Evolutionary conservation across 2,329 filamentous ascomycete species (phyloP).

Genomic region (Aureobasidium musti): DNA sequence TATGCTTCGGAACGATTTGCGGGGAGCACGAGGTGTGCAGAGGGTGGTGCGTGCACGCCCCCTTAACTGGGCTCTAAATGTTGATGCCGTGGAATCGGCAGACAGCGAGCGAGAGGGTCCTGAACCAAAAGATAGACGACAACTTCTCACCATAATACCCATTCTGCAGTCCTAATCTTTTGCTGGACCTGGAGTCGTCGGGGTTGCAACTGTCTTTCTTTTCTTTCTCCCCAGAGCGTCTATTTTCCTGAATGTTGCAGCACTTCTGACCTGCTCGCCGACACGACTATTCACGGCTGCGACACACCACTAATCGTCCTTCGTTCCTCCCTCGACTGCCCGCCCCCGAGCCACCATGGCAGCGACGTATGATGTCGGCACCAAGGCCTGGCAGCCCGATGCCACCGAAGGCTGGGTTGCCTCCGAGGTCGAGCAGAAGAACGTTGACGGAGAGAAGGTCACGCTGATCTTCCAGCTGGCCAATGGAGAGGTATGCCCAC

Average conservation of each 20-base stretch:
- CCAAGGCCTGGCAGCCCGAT: conserved; percentile 98
- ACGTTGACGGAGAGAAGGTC: conserved; percentile 80
- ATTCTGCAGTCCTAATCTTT: conserved; percentile 10
- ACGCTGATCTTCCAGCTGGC: conserved; percentile 84
- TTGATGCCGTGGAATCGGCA: conserved; percentile 8
- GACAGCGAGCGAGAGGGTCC: neutral
- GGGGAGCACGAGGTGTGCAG: no score
- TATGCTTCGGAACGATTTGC: neutral
- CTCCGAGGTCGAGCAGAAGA: conserved; percentile 88
- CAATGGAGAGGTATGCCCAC: conserved; percentile 76
- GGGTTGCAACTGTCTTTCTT: conserved; percentile 4
- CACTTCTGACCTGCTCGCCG: conserved; percentile 21
- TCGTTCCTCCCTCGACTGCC: neutral
- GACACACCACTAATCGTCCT: neutral
- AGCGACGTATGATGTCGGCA: conserved; percentile 94
- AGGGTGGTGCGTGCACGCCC: neutral
- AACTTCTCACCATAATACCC: conserved; percentile 12
- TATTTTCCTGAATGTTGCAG: conserved; percentile 8
- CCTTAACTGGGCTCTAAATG: neutral
- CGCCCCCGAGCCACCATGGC: conserved; percentile 62
- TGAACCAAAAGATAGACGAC: neutral
- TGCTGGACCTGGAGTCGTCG: conserved; percentile 22
- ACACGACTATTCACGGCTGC: conserved; percentile 18
- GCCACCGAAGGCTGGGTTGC: conserved; percentile 94
- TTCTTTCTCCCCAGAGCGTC: neutral